Evolutionary conservation across 768 basidiomycete genomes (phyloP), one percentile per base, ranked within the genome.

Genomic region (Lenzites betulinus): DNA sequence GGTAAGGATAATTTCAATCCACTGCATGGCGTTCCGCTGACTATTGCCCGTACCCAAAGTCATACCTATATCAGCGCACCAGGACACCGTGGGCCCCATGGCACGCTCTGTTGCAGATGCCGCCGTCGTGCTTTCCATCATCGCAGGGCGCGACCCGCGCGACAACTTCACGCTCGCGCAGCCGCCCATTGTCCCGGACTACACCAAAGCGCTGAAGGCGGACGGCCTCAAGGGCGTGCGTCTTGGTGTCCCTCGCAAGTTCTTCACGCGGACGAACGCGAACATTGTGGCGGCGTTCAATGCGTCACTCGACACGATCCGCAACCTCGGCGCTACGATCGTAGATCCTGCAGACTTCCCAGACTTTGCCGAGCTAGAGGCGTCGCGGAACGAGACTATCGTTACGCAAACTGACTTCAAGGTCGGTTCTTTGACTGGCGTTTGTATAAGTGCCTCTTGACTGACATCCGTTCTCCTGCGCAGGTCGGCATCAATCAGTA

Each of bases 281-380:
- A 85, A 18, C 78, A 66, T 74, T 28, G 53, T 71, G 5, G 60
- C 76, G 6, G 76, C 73, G 38, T 82, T 82, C 66, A 68, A 78
- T 39, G 70, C 68, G 3, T 73, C 77, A 3, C 61, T 83, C 22
- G 72, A 73, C 38, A 67, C 72, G 18, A 68, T 82, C 23, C 67
- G 73, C 2, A 59, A 60, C 2, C 71, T 80, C 4, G 82, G 81
- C 16, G 80, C 80, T 8, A 74, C 80, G 1, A 74, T 89, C 4
- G 76, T 88, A 7, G 87, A 89, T 66, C 84, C 86, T 0, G 83
- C 85, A 1, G 83, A 88, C 59, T 71, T 89, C 16, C 81, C 85
- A 0, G 81, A 81, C 26, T 82, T 81, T 2, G 75, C 79, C 0
- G 84, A 83, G 54, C 64, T 77, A 20, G 60, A 64, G 2, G 81